phyloP scores from a whole-genome alignment of 176 grass and related monocot species.

The Leersia perrieri region DNA sequence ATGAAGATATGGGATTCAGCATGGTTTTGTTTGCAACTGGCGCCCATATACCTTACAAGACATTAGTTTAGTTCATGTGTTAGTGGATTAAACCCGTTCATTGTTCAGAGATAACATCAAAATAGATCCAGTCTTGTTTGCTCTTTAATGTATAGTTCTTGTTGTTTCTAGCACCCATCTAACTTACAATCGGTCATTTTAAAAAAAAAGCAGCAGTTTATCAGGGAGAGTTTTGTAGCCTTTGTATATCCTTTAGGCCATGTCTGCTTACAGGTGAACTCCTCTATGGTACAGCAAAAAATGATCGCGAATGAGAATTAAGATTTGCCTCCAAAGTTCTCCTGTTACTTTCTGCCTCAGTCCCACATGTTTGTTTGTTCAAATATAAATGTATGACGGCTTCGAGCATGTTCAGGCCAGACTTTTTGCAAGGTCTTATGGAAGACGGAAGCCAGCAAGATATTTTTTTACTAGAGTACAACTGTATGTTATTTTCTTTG shows the following conservation, averaged over 20 bases:
- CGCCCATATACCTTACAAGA: constrained; percentile 32
- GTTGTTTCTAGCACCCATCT: constrained; percentile 44
- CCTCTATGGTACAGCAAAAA: constrained; percentile 41
- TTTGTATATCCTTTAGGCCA: constrained; percentile 41
- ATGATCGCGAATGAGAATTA: constrained; percentile 38
- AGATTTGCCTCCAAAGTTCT: constrained; percentile 4
- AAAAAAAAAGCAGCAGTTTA: constrained; percentile 38
- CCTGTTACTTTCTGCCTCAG: neutral
- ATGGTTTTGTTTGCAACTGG: constrained; percentile 50
- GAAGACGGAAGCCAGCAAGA: neutral
- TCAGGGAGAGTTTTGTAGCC: constrained; percentile 38
- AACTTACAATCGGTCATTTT: constrained; percentile 45
- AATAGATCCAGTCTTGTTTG: constrained; percentile 56
- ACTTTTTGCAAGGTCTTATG: neutral
- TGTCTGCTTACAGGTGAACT: constrained; percentile 30
- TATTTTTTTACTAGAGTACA: neutral
- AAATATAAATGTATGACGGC: neutral
- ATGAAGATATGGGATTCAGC: constrained; percentile 46
- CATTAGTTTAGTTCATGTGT: constrained; percentile 43
- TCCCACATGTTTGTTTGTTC: constrained; percentile 1
- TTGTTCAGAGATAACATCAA: constrained; percentile 59
- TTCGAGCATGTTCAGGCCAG: neutral
- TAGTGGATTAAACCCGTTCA: constrained; percentile 62
- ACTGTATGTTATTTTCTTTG: constrained; percentile 1
- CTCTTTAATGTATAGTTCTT: constrained; percentile 64